Base-by-base conservation (phyloP, 148 eudicot genomes). In the Camellia granthamiana region DNA sequence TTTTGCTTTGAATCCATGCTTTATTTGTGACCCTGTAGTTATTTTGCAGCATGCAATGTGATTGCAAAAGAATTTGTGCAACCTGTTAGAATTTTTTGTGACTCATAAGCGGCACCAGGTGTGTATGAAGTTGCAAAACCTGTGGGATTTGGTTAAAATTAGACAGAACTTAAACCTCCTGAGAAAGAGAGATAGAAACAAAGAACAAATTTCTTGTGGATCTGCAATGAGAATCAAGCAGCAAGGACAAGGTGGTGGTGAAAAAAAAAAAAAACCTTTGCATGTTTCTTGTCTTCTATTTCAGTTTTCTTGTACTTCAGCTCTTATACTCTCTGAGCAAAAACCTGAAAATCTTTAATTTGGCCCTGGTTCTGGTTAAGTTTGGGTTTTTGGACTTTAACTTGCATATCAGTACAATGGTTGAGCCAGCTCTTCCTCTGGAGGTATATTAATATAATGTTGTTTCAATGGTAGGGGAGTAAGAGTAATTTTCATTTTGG, bases 1-100 rank as follows among this genome's bases (percentile, higher is more conserved):
- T 77, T 77, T 56, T 75, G 59, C 74, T 47, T 23, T 77, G 63
- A 38, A 5, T 64, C 69, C 54, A 52, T 7, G 52, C 67, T 15
- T 73, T 59, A 65, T 61, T 7, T 61, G 41, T 13, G 42, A 21
- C 62, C 18, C 44, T 59, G 9, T 38, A 49, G 55, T 68, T 43
- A 54, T 16, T 38, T 43, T n/a, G 19, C 38, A 71, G n/a, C 14
- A 9, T 71, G 74, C 19, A 30, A 47, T 16, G 49, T 49, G 30
- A 18, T 19, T 69, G 30, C 74, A 15, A n/a, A 46, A 69, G 55
- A 12, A 4, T 7, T 21, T 71, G 5, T 16, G 19, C 16, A 18
- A 2, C 19, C 19, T 69, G 38, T 46, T 43, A 69, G 67, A 63
- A 63, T 1, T 18, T 6, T 10, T 15, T 15, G 43, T 68, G 42